Percentiles rank a stretch among this genome's conserved stretches.
These are phyloP conservation scores for Neobulgaria alba DNA, from an alignment of 2,329 filamentous ascomycete species.

Conservation along the genomic window DNA sequence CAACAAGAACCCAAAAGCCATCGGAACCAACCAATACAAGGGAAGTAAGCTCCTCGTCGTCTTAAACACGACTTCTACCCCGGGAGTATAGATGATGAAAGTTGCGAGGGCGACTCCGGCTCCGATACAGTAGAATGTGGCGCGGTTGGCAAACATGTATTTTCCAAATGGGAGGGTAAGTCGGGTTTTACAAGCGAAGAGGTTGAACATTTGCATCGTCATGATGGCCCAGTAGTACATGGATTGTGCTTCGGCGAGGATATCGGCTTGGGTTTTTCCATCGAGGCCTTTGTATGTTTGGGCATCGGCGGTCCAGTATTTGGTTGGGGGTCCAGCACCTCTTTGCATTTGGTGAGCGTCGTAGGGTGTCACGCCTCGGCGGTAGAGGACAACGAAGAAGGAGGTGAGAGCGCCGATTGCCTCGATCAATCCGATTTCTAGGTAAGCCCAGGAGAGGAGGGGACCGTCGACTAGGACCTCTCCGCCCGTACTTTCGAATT, in stretches of 20 bases:
- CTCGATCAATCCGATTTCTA: constrained; percentile 15
- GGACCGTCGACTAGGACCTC: constrained; percentile 14
- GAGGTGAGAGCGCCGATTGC: constrained; percentile 6
- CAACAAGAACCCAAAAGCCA: constrained; percentile 10
- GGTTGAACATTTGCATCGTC: constrained; percentile 17
- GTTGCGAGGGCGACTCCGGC: constrained; percentile 8
- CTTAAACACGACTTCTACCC: constrained; percentile 13
- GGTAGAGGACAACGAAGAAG: constrained; percentile 12
- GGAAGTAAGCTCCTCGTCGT: constrained; percentile 7
- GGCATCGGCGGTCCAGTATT: constrained; percentile 9
- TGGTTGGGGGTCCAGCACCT: constrained; percentile 7
- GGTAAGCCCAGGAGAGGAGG: constrained; percentile 13
- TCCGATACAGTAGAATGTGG: constrained; percentile 13
- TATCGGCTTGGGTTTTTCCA: constrained; percentile 9
- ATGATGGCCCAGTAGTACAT: constrained; percentile 16
- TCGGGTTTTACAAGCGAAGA: constrained; percentile 14
- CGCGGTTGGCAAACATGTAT: constrained; percentile 15
- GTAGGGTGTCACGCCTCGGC: constrained; percentile 10
- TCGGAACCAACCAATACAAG: constrained; percentile 12
- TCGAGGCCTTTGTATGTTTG: constrained; percentile 10
- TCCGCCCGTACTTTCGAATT: constrained; percentile 13
- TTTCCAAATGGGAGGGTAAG: constrained; percentile 11
- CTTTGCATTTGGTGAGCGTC: constrained; percentile 14
- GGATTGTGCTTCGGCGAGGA: constrained; percentile 12
- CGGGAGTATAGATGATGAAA: constrained; percentile 15